Conservation (phyloP, 192 early-diverging fungal genomes). For the Coemansia sp. region DNA sequence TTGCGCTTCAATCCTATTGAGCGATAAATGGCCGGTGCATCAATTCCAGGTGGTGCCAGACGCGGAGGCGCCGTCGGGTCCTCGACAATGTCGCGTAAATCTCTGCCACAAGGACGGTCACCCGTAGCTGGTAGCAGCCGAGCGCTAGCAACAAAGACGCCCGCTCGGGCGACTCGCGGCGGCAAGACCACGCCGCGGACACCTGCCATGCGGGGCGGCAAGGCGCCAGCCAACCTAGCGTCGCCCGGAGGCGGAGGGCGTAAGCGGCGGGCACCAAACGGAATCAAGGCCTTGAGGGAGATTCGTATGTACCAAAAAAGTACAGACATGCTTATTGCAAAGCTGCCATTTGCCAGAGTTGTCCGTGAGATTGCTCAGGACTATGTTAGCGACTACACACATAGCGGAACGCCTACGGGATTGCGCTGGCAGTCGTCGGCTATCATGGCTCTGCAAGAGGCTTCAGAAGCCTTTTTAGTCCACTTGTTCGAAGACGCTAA, state of each 20-base stretch:
- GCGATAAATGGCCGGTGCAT: constrained; percentile 17
- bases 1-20: too few relatives aligned
- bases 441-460: constrained; percentile 80
- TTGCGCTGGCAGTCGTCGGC: constrained; percentile 77
- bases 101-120: constrained; percentile 7
- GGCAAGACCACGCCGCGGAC: constrained; percentile 28
- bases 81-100: constrained; percentile 33
- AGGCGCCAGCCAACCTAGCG: not conserved
- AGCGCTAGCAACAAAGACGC: constrained; percentile 3
- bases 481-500: constrained; percentile 93
- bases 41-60: constrained; percentile 26
- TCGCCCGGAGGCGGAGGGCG: constrained; percentile 17
- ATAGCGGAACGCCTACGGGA: constrained; percentile 40
- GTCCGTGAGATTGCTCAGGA: constrained; percentile 72
- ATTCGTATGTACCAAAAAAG: constrained; percentile 85
- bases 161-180: constrained; percentile 13
- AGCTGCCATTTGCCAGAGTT: constrained; percentile 87
- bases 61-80: constrained; percentile 23
- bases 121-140: too few relatives aligned
- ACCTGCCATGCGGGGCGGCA: not conserved
- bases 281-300: constrained; percentile 81
- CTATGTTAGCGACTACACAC: constrained; percentile 44
- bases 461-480: constrained; percentile 79
- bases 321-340: constrained; percentile 77
- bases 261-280: constrained; percentile 48